Evolutionary conservation across 2,329 filamentous ascomycete genomes (phyloP).

Genomic region (Stylonectria norvegica): DNA sequence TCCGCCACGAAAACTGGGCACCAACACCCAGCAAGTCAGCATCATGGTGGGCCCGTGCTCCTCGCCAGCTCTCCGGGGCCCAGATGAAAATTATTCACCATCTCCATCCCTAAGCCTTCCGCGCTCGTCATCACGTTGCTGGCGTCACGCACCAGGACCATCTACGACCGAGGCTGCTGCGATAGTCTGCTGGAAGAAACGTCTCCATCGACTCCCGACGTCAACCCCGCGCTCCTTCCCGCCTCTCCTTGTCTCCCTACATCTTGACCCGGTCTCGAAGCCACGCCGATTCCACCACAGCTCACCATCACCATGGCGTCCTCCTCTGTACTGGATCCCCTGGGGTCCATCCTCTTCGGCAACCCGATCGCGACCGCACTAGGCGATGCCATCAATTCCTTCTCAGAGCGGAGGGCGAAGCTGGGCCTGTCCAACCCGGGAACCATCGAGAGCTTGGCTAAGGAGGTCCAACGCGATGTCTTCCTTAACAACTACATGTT

Average conservation of each 20-base stretch:
- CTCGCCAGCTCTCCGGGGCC: slow-evolving; percentile 26
- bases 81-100: slow-evolving; percentile 38
- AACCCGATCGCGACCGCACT: slow-evolving; percentile 70
- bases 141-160: slow-evolving; percentile 27
- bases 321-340: slow-evolving; percentile 48
- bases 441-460: slow-evolving; percentile 81
- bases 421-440: slow-evolving; percentile 90
- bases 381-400: slow-evolving; percentile 74
- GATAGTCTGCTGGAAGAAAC: slow-evolving; percentile 19
- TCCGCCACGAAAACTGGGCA: slow-evolving; percentile 18
- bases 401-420: slow-evolving; percentile 81
- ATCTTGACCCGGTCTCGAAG: slow-evolving; percentile 24
- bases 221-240: slow-evolving; percentile 3
- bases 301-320: slow-evolving; percentile 48
- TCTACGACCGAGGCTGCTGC: slow-evolving; percentile 21
- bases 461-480: slow-evolving; percentile 94
- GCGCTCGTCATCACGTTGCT: slow-evolving; percentile 33
- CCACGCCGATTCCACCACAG: slow-evolving; percentile 26
- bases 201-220: slow-evolving; percentile 5
- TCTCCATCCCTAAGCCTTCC: slow-evolving; percentile 26
- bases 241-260: slow-evolving; percentile 15
- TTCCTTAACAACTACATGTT: slow-evolving; percentile 97
- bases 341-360: slow-evolving; percentile 61
- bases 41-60: slow-evolving; percentile 31
- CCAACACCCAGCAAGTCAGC: slow-evolving; percentile 15